A percentile compares a stretch with the other conserved stretches of the same genome.
Evolutionary conservation across 2,329 filamentous ascomycete genomes (phyloP).

Genomic region (Pseudogymnoascus sp.): DNA sequence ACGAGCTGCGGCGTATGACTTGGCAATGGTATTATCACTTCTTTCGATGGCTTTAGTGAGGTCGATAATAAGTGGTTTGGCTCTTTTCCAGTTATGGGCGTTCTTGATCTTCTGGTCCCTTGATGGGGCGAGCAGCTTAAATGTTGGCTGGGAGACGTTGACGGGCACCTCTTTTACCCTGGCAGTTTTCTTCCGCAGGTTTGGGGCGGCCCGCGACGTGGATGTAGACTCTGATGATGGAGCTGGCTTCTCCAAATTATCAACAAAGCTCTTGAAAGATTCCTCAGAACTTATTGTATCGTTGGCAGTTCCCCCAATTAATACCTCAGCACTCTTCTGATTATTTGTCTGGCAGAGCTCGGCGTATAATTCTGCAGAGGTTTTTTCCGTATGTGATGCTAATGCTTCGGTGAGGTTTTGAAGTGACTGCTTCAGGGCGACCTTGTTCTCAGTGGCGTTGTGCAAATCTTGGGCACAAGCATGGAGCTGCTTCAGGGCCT

Average conservation of each 20-base stretch:
- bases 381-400: constrained; percentile 3
- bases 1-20: constrained; percentile 2
- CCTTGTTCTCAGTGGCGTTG: constrained; percentile 5
- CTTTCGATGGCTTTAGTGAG: constrained; percentile 3
- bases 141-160: constrained; percentile 1
- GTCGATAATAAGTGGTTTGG: constrained; percentile 1
- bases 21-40: not conserved
- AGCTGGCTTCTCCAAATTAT: not conserved
- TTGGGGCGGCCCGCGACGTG: not conserved
- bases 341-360: constrained; percentile 2
- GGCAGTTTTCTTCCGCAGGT: not conserved
- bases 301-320: not conserved
- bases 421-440: not conserved
- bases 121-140: constrained; percentile 1
- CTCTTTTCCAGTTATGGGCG: constrained; percentile 4
- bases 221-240: not conserved
- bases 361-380: not conserved
- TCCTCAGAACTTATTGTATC: not conserved
- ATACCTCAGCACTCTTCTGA: not conserved
- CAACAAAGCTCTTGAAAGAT: not conserved
- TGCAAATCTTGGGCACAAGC: constrained; percentile 3
- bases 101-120: not conserved
- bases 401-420: not conserved
- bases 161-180: constrained; percentile 1
- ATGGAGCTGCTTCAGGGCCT: not conserved